Base-by-base conservation (phyloP, 2,329 filamentous ascomycete species). In the Colletotrichum sp. region DNA sequence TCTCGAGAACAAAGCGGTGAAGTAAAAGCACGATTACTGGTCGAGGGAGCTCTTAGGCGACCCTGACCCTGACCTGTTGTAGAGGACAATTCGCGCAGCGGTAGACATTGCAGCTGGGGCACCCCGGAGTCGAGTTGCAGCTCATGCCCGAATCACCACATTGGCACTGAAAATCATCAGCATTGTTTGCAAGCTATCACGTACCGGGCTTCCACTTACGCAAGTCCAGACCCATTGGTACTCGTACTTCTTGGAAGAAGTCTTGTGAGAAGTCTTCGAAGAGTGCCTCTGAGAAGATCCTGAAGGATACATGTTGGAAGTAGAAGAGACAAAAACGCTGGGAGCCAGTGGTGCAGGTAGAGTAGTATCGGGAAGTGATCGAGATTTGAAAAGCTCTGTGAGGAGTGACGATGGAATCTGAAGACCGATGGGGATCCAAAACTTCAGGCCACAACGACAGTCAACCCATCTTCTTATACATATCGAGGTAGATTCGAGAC, bases 71-170 rank as follows among this genome's bases (percentile, higher is more conserved):
- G 16, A 47, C 55, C 24, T 43, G 18, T 9, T 68, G 24, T 7
- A 61, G 15, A 27, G 55, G 36, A 15, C 66, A 68, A 3, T 68
- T 9, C 6, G n/a, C n/a, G 27, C 66, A 68, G 3, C 66, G 34
- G 16, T 34, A 51, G 21, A 13, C 8, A n/a, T 21, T 27, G 29
- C 66, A 68, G 6, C 4, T 51, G 24, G 66, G 66, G 24, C 66
- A 68, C 18, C 54, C 36, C 6, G 66, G 66, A 8, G 24, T 34
- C 8, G 27, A 9, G 4, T 34, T 13, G n/a, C 7, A 47, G 7
- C 13, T 24, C 72, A 74, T 74, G 8, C 72, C 72, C 12, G 72
- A 54, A 61, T 74, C 69, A 13, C 72, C 72, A 8, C 72, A 74
- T 15, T 68, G 27, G 47, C 72, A 74, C 72, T 74, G 3, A 21